Evolutionary conservation across 345 rosid species (phyloP).

Genomic region (Murraya paniculata): DNA sequence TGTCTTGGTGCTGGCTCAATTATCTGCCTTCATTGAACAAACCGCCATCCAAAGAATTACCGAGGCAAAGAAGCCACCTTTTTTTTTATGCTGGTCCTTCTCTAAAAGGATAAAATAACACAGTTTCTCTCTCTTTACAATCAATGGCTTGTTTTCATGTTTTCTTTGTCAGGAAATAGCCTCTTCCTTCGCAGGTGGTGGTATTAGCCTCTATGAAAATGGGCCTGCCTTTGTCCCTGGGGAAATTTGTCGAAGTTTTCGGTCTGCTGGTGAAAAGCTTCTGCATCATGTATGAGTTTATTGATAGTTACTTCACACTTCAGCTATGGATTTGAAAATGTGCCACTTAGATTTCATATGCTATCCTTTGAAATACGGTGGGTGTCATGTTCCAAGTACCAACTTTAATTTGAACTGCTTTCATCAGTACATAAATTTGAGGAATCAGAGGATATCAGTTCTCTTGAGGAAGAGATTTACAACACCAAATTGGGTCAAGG

Average conservation of each 20-base stretch:
- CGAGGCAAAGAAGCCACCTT: constrained; percentile 55
- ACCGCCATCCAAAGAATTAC: constrained; percentile 78
- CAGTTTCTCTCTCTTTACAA: neutral
- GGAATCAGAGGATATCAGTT: constrained; percentile 78
- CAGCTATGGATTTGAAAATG: neutral
- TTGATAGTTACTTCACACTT: neutral
- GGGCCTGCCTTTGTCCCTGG: constrained; percentile 89
- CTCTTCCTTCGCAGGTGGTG: constrained; percentile 76
- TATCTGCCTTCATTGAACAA: constrained; percentile 82
- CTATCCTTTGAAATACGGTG: no score
- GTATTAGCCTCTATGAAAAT: constrained; percentile 50
- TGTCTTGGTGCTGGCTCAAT: constrained; percentile 86
- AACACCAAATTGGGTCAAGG: constrained; percentile 98
- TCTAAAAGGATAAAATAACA: neutral
- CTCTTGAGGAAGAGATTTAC: constrained; percentile 88
- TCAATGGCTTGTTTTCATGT: constrained; percentile 19
- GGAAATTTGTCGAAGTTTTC: constrained; percentile 77
- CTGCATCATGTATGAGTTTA: constrained; percentile 63
- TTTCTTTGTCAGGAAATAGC: constrained; percentile 68
- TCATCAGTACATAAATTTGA: constrained; percentile 70
- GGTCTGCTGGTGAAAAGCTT: constrained; percentile 78
- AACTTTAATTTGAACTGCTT: constrained; percentile 9
- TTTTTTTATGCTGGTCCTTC: constrained; percentile 4
- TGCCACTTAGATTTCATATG: neutral
- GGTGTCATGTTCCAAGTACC: neutral